Base-by-base conservation (phyloP, 306 rosid species). In the Pyrus pyrifolia region DNA sequence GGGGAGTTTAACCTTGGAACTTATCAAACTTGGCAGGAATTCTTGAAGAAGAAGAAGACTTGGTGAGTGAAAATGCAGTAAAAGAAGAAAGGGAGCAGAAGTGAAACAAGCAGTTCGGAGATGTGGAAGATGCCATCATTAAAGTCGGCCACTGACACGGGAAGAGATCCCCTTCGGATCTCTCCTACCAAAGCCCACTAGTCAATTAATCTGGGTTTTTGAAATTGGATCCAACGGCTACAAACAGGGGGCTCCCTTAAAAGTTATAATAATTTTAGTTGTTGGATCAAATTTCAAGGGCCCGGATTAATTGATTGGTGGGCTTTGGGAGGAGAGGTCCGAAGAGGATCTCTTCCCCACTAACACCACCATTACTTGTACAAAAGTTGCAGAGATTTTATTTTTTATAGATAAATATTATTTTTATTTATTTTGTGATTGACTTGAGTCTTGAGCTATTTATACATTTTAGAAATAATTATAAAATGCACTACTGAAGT, bases 11-110 rank as follows among this genome's bases (percentile, higher is more conserved):
- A 11, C 86, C 86, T 76, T 88, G 88, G 87, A 92, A 92, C 70
- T 92, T 92, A 12, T 95, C 96, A 84, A 95, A 92, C 90, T 92
- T 95, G 67, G 97, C 96, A 59, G 55, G 59, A 30, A 87, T 74
- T 85, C 83, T 94, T 62, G 85, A 79, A 10, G 33, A 23, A 3
- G 33, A 11, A 59, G 65, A 59, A 59, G 85, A 42, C 35, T 74
- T 44, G 70, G 33, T 81, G 52, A 84, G 67, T 72, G 86, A 79
- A 72, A 79, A 72, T n/a, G 79, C 87, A 71, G 60, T 55, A 70
- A 45, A 40, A 40, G 11, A 40, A 40, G 44, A 40, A 2, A 40
- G 66, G 84, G 78, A 80, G 61, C 60, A 75, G 64, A 75, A 63
- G 65, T n/a, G 53, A 65, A 87, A 79, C 60, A 68, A 82, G 78